Base-by-base conservation (phyloP, 139 green algal genomes). In the Chlamydomonas sphaeroides region DNA sequence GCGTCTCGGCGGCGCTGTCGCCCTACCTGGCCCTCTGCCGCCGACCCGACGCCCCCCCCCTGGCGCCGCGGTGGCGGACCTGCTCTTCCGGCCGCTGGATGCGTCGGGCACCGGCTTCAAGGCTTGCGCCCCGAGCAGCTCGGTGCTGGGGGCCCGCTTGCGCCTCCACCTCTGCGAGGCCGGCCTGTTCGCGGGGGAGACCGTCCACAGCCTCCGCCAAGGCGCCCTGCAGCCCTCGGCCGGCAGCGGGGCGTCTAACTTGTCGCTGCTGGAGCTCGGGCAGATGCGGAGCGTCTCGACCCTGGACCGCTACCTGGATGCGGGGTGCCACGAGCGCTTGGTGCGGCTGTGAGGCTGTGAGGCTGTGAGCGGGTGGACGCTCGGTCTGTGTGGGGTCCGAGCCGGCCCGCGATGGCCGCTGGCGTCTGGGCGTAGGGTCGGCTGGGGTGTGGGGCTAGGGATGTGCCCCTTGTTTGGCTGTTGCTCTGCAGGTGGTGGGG, bases 181-280 rank as follows among this genome's bases (percentile, higher is more conserved):
- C 1, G 61, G 10, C 0, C 32, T 63, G 17, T 36, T 73, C 41
- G 42, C 38, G 3, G 59, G 75, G 21, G 75, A 82, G 21, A 72
- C 59, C 6, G 61, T 42, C 32, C 74, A 71, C 61, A 81, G 61
- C 61, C 63, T 81, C 41, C 74, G 61, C 1, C 59, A 62, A 1
- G 75, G 75, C 0, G 32, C 62, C 1, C 61, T 82, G 21, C 75
- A 82, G 45, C 28, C 59, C 1, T 38, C 57, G 3, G 39, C 57
- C 2, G 59, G n/a, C n/a, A 14, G 21, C 8, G 59, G 59, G 5
- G 59, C 30, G 0, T 2, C 5, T 20, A 2, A 5, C 11, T 14
- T 4, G 59, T 10, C 30, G 30, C 8, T 66, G 26, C 30, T 66
- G 59, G n/a, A 3, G 5, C 8, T 66, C 4, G n/a, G 59, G 1